These are phyloP conservation scores for Trichoderma sp. DNA, from an alignment of 2,329 filamentous ascomycete genomes.

Conservation along the genomic window DNA sequence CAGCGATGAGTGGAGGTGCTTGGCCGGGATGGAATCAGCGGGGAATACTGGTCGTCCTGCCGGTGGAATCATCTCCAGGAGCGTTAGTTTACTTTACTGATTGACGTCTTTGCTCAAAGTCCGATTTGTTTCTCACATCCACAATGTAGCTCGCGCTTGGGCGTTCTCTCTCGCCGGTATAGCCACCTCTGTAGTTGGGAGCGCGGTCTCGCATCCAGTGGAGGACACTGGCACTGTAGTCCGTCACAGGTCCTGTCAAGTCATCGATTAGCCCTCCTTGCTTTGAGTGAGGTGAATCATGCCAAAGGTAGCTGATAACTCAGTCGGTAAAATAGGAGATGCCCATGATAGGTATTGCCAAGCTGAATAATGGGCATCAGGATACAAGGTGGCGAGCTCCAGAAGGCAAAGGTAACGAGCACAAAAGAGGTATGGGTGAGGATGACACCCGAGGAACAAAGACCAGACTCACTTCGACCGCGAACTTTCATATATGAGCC, in stretches of 20 bases:
- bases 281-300: not conserved
- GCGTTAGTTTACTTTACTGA: conserved; percentile 22
- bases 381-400: not conserved
- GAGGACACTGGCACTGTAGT: conserved; percentile 85
- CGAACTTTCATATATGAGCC: conserved; percentile 47
- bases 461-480: conserved; percentile 46
- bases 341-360: not conserved
- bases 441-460: not conserved
- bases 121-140: conserved; percentile 53
- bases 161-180: conserved; percentile 72
- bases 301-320: not conserved
- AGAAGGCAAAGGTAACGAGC: not conserved
- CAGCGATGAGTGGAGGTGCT: conserved; percentile 93
- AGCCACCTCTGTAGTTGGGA: conserved; percentile 65
- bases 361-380: not conserved
- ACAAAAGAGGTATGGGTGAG: not conserved
- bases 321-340: not conserved
- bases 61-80: conserved; percentile 75
- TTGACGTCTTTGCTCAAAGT: not conserved
- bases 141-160: conserved; percentile 87
- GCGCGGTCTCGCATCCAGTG: conserved; percentile 85
- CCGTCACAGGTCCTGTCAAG: conserved; percentile 74
- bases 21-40: conserved; percentile 86
- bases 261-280: not conserved
- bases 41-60: conserved; percentile 69